Percentiles rank a stretch among this genome's conserved stretches.
phyloP scores from a whole-genome alignment of 345 rosid genomes.

The Aethionema arabicum region DNA sequence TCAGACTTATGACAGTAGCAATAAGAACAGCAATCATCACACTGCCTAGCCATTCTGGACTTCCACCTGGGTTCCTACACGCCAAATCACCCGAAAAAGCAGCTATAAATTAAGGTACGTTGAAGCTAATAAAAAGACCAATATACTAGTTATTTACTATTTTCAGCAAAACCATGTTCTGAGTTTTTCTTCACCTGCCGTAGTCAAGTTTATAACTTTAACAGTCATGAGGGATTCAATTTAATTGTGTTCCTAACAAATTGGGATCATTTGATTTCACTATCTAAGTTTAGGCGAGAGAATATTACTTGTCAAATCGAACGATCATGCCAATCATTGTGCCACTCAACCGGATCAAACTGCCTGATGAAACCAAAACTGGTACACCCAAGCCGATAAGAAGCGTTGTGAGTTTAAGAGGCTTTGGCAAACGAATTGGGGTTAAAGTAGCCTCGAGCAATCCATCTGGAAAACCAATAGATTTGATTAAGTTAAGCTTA shows the following conservation, averaged over 20 bases:
- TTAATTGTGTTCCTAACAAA: not conserved
- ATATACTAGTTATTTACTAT: too few relatives aligned
- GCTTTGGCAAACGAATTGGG: constrained; percentile 77
- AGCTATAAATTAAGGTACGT: constrained; percentile 6
- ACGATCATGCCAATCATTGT: constrained; percentile 58
- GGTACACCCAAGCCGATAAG: constrained; percentile 69
- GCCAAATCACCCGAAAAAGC: constrained; percentile 19
- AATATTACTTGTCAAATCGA: constrained; percentile 68
- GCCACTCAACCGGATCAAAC: constrained; percentile 53
- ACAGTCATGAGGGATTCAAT: not conserved
- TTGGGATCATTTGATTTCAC: not conserved
- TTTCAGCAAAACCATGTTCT: not conserved
- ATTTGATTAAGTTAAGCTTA: constrained; percentile 16
- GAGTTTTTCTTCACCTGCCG: too few relatives aligned
- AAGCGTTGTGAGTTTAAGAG: constrained; percentile 90
- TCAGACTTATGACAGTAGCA: constrained; percentile 64
- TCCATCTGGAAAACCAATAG: constrained; percentile 62
- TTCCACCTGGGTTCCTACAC: constrained; percentile 78
- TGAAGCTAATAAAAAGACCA: not conserved
- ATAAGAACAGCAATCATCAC: constrained; percentile 51
- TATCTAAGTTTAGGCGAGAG: constrained; percentile 3
- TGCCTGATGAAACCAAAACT: constrained; percentile 68
- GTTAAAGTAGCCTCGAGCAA: constrained; percentile 90
- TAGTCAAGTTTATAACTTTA: too few relatives aligned
- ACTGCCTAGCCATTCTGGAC: constrained; percentile 89